phyloP scores from a whole-genome alignment of 106 monocot genomes.

The Cymbidium sinense region DNA sequence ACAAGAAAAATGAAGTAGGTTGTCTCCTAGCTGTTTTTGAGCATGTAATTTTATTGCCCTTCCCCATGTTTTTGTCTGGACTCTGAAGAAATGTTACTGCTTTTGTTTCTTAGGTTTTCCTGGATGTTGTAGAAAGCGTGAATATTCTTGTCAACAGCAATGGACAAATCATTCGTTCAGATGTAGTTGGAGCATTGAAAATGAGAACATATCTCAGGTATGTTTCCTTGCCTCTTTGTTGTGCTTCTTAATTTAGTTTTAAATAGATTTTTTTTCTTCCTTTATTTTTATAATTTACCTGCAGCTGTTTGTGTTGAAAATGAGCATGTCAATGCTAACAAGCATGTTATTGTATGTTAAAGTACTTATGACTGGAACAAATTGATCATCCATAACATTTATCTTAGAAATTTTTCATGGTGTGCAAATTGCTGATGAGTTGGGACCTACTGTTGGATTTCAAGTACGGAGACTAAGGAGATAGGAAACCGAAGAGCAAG shows the following conservation, averaged over 20 bases:
- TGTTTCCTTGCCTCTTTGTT: neutral
- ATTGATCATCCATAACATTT: neutral
- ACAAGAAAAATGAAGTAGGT: conserved; percentile 98
- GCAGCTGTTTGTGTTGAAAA: neutral
- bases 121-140: conserved; percentile 98
- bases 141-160: conserved; percentile 99
- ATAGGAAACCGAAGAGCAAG: too few relatives aligned
- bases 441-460: too few relatives aligned
- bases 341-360: neutral
- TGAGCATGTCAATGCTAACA: neutral
- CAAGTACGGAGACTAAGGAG: too few relatives aligned
- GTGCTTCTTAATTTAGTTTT: neutral
- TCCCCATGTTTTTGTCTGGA: neutral
- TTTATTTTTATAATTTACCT: neutral
- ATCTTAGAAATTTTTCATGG: neutral
- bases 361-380: neutral
- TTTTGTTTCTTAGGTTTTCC: conserved; percentile 59
- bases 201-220: conserved; percentile 99
- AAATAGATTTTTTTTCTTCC: neutral
- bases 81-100: neutral
- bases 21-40: conserved; percentile 9
- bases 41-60: neutral
- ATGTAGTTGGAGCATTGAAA: conserved; percentile 97
- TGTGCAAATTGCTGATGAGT: neutral
- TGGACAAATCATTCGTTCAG: conserved; percentile 96